Evolutionary conservation across 768 basidiomycete genomes (phyloP).

Genomic region (Podaxis pistillaris): DNA sequence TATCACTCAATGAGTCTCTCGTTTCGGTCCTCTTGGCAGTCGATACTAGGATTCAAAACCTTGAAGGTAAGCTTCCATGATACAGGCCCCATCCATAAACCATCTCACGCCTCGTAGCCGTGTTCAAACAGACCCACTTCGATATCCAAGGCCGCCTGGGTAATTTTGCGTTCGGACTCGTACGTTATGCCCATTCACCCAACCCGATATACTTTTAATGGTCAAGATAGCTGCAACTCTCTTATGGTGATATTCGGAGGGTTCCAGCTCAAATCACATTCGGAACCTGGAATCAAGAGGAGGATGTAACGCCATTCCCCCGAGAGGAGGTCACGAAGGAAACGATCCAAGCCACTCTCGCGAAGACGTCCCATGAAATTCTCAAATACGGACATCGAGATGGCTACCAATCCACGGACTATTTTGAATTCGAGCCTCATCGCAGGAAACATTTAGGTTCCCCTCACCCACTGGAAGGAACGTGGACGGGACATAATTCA

Average conservation of each 20-base stretch:
- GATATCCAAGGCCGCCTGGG: slow-evolving; percentile 31
- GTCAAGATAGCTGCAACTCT: slow-evolving; percentile 28
- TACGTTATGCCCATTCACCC: slow-evolving; percentile 16
- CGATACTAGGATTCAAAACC: slow-evolving; percentile 29
- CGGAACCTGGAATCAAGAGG: slow-evolving; percentile 24
- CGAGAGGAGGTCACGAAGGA: slow-evolving; percentile 18
- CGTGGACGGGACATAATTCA: slow-evolving; percentile 30
- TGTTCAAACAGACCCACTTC: slow-evolving; percentile 34
- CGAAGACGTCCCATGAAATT: slow-evolving; percentile 17
- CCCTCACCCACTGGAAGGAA: slow-evolving; percentile 28
- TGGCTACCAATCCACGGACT: slow-evolving; percentile 29
- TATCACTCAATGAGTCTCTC: slow-evolving; percentile 27
- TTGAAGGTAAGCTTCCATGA: slow-evolving; percentile 26
- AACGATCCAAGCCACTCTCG: slow-evolving; percentile 17
- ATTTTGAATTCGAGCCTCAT: slow-evolving; percentile 29
- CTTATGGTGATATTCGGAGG: slow-evolving; percentile 31
- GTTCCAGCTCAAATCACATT: slow-evolving; percentile 30
- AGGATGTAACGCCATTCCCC: slow-evolving; percentile 14
- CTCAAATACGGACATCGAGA: slow-evolving; percentile 33
- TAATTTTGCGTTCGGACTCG: slow-evolving; percentile 36
- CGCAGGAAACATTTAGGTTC: slow-evolving; percentile 11
- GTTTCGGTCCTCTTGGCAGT: slow-evolving; percentile 27
- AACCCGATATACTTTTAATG: neutral
- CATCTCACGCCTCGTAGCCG: slow-evolving; percentile 19
- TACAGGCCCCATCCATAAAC: neutral